Percentiles rank a stretch among this genome's conserved stretches.
These are phyloP conservation scores for Mycena metata DNA, from an alignment of 768 basidiomycete genomes.

Conservation along the genomic window DNA sequence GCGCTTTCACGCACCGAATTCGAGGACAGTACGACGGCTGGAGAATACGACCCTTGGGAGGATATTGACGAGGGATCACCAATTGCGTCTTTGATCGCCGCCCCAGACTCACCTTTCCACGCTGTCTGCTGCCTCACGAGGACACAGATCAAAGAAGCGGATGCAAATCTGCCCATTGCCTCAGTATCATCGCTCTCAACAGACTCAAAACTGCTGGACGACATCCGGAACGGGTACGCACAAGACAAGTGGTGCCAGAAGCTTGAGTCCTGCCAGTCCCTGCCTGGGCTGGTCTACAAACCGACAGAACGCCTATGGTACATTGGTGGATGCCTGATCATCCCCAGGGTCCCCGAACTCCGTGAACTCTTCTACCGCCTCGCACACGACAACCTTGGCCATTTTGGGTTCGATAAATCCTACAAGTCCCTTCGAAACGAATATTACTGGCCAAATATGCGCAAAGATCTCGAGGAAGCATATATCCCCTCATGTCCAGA, in stretches of 20 bases:
- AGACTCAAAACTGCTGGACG: neutral
- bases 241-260: neutral
- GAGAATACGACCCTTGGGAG: neutral
- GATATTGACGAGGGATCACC: neutral
- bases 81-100: neutral
- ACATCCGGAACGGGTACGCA: neutral
- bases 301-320: neutral
- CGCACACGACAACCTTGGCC: too few species aligned
- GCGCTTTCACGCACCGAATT: conserved; percentile 1
- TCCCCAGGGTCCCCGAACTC: neutral
- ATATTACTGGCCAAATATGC: conserved; percentile 38
- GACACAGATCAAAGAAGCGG: neutral
- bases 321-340: conserved; percentile 6
- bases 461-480: conserved; percentile 23
- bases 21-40: neutral
- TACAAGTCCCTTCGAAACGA: conserved; percentile 26
- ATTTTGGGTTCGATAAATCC: conserved; percentile 40
- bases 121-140: neutral
- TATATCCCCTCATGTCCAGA: conserved; percentile 45
- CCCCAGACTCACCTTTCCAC: neutral
- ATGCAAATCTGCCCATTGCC: too few species aligned
- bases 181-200: neutral
- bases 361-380: conserved; percentile 34
- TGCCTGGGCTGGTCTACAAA: neutral
- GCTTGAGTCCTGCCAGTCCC: neutral